Evolutionary conservation across 108 stramenopile genomes (phyloP), one percentile per base, ranked within the genome.

Genomic region (Cylindrotheca closterium): DNA sequence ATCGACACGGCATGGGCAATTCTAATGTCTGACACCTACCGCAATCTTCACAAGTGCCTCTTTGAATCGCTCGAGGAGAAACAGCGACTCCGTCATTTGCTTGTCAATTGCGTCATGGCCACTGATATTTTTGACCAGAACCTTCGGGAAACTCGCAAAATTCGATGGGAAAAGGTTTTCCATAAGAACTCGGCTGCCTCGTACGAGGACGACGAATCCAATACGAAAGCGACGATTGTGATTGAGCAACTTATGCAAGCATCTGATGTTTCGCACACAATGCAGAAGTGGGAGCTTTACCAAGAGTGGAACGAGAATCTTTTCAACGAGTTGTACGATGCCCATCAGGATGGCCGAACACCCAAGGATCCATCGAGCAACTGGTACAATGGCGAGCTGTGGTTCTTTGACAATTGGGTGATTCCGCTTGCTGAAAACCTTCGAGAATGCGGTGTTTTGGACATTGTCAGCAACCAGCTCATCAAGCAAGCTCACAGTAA

Each of bases 221-320:
- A 32, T 22, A 17, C 7, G 19, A 30, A 57, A 57, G 32, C 29
- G 29, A 76, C 79, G 15, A 48, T 68, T 26, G 80, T 81, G 10
- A 61, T 81, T 33, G 81, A 79, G 56, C 78, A 79, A 30, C 58
- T 82, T 33, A 74, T 82, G 22, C 77, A 78, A 51, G 81, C 75
- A 26, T 66, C 78, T 3, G 81, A 82, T 66, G 77, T 82, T 12
- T 52, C 81, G 12, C 81, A 82, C 33, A 79, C 81, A 1, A 82
- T 82, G 78, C 81, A 82, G 57, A 65, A 79, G 42, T 82, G 74
- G 74, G 60, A 70, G 5, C 75, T 77, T 24, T 82, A 77, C 34
- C 45, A 37, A 8, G 77, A 76, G 33, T 82, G 81, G 81, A 82
- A 82, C 66, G 56, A 65, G 23, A 70, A 65, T 22, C 58, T 82